Conservation (phyloP, 2,329 filamentous ascomycete genomes). For the Colletotrichum musicola region DNA sequence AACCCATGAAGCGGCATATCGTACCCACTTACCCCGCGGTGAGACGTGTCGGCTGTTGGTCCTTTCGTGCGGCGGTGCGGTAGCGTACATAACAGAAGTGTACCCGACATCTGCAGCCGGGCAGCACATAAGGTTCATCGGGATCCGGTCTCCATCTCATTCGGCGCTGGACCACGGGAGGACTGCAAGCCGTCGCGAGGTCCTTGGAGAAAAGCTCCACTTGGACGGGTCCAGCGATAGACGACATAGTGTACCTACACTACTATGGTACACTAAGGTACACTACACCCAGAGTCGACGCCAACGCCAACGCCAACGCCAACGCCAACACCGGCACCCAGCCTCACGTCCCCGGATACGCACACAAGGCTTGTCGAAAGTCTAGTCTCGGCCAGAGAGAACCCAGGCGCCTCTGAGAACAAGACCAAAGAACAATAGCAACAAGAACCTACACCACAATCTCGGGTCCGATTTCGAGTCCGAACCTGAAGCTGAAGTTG, state of each 20-base stretch:
- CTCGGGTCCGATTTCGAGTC: no score
- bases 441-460: no score
- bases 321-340: conserved; percentile 1
- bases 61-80: not conserved
- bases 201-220: conserved; percentile 21
- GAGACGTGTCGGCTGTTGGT: not conserved
- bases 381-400: no score
- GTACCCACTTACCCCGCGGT: conserved; percentile 2
- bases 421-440: no score
- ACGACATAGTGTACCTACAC: not conserved
- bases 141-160: conserved; percentile 5
- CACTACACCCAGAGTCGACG: not conserved
- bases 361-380: not conserved
- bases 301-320: conserved; percentile 9
- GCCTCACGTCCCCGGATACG: not conserved
- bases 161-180: not conserved
- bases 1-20: not conserved
- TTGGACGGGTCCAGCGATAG: not conserved
- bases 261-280: no score
- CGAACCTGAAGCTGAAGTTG: no score
- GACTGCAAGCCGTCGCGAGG: conserved; percentile 11
- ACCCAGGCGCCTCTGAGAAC: no score
- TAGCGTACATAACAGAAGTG: no score
- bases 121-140: conserved; percentile 16
- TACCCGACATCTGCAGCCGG: not conserved